Conservation (phyloP, 805 yeast genomes). For the Starmerella ratchasimensis region DNA sequence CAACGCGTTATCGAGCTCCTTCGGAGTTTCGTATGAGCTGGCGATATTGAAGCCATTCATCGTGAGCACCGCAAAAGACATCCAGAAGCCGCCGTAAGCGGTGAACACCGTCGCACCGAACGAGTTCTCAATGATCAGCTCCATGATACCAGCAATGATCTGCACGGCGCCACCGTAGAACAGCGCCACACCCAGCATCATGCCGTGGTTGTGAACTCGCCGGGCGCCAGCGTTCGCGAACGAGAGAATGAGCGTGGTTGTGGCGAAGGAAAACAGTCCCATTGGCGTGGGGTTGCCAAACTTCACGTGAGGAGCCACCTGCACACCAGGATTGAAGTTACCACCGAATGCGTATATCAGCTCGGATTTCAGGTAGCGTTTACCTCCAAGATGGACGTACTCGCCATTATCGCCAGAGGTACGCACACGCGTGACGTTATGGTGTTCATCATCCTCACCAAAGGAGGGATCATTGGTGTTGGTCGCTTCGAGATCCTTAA, state of each 20-base stretch:
- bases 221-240: conserved; percentile 43
- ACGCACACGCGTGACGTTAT: conserved; percentile 5
- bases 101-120: conserved; percentile 43
- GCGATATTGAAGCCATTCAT: conserved; percentile 40
- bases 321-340: conserved; percentile 31
- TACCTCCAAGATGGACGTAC: conserved; percentile 29
- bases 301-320: conserved; percentile 33
- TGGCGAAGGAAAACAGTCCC: conserved; percentile 46
- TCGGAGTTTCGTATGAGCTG: conserved; percentile 29
- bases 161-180: conserved; percentile 54
- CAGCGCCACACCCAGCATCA: conserved; percentile 47
- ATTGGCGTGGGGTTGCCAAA: conserved; percentile 55
- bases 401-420: conserved; percentile 18
- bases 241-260: conserved; percentile 48
- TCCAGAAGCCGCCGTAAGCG: conserved; percentile 51
- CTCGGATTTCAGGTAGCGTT: conserved; percentile 33
- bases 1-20: conserved; percentile 33
- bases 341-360: conserved; percentile 56
- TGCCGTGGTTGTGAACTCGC: conserved; percentile 40
- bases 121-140: conserved; percentile 48
- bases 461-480: too few relatives aligned
- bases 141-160: conserved; percentile 56
- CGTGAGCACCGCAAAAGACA: conserved; percentile 43
- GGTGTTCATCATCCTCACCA: not conserved
- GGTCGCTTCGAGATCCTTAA: too few relatives aligned